Evolutionary conservation across 1,284 basidiomycete genomes (phyloP).

Genomic region (Ustilago loliicola): DNA sequence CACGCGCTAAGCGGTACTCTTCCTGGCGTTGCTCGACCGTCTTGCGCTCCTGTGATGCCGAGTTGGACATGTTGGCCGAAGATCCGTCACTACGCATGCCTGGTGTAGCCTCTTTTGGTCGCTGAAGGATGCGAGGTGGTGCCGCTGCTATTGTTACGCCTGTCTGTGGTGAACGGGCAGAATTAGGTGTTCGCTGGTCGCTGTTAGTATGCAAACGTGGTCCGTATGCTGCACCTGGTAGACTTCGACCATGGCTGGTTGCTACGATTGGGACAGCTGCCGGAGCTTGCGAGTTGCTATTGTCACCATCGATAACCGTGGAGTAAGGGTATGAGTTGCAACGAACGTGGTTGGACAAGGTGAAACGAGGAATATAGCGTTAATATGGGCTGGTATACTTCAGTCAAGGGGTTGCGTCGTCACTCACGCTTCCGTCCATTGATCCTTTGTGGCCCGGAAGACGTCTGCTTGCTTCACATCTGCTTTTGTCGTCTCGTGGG

Average conservation of each 20-base stretch:
- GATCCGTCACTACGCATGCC: conserved; percentile 46
- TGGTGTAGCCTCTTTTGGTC: conserved; percentile 37
- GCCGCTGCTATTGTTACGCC: conserved; percentile 24
- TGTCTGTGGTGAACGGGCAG: neutral
- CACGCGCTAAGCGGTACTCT: conserved; percentile 46
- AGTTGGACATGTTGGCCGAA: conserved; percentile 12
- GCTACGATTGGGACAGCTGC: conserved; percentile 29
- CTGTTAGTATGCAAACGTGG: conserved; percentile 12
- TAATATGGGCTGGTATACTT: neutral
- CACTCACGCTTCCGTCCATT: conserved; percentile 50
- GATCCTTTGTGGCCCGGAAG: conserved; percentile 36
- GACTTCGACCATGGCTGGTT: conserved; percentile 17
- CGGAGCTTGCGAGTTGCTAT: conserved; percentile 42
- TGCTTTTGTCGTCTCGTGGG: neutral
- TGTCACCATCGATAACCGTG: neutral
- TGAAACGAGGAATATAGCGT: neutral
- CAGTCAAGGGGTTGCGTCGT: neutral
- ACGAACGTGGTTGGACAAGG: neutral
- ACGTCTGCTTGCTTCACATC: conserved; percentile 19
- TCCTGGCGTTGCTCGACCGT: conserved; percentile 53
- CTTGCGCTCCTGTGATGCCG: conserved; percentile 38
- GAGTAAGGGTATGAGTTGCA: neutral
- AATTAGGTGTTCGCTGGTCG: neutral
- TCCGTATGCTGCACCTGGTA: conserved; percentile 43
- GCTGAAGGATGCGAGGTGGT: conserved; percentile 47